These are phyloP conservation scores for Pyrenochaeta sp. DNA, from an alignment of 2,329 filamentous ascomycete species.

Conservation along the genomic window DNA sequence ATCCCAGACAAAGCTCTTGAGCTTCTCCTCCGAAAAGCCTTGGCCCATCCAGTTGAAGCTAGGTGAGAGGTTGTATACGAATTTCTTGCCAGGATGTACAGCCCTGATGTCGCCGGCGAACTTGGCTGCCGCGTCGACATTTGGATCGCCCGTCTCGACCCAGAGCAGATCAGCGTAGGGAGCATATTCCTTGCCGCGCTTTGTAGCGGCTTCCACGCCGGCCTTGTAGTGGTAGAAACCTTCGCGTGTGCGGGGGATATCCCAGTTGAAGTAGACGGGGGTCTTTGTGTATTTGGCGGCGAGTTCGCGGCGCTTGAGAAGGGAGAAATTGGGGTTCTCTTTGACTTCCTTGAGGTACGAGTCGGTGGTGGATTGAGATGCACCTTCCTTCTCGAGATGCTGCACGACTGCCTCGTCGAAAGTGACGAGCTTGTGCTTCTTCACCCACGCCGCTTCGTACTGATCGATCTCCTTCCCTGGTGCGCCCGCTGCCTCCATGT, in stretches of 20 bases:
- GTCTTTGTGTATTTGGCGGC: constrained; percentile 72
- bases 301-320: constrained; percentile 77
- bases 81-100: constrained; percentile 77
- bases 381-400: constrained; percentile 74
- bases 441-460: constrained; percentile 89
- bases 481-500: constrained; percentile 85
- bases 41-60: constrained; percentile 99
- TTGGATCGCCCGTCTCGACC: constrained; percentile 94
- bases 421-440: constrained; percentile 81
- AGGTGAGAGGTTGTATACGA: constrained; percentile 96
- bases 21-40: constrained; percentile 81
- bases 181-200: constrained; percentile 89
- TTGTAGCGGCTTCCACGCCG: constrained; percentile 86
- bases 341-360: constrained; percentile 71
- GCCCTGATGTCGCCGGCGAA: constrained; percentile 80
- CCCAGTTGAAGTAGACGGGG: constrained; percentile 85
- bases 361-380: constrained; percentile 69
- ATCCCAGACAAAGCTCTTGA: constrained; percentile 96
- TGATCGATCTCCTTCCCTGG: constrained; percentile 80
- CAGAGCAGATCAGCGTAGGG: constrained; percentile 95
- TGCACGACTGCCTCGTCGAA: constrained; percentile 89
- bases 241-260: constrained; percentile 90
- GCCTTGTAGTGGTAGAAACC: constrained; percentile 91
- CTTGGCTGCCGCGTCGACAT: constrained; percentile 75
- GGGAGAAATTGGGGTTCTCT: constrained; percentile 75